phyloP scores from a whole-genome alignment of 177 flowering plant species.

The Vitis hybrid region DNA sequence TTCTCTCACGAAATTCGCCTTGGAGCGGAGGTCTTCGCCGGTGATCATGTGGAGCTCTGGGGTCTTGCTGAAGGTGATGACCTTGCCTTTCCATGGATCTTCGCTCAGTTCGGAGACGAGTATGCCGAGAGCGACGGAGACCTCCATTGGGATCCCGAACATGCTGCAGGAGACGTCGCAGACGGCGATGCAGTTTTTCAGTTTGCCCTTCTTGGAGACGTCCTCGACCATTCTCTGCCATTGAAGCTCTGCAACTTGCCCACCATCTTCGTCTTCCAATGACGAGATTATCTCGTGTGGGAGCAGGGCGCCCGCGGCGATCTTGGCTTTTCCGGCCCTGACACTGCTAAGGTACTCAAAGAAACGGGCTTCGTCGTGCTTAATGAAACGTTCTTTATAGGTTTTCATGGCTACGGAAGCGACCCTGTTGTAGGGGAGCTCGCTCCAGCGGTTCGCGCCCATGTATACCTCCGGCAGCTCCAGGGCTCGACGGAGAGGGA shows the following conservation, averaged over 20 bases:
- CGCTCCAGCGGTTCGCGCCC: conserved; percentile 27
- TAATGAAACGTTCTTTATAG: conserved; percentile 30
- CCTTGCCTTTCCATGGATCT: conserved; percentile 47
- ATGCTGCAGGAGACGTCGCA: conserved; percentile 46
- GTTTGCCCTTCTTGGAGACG: conserved; percentile 21
- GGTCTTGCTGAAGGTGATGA: conserved; percentile 37
- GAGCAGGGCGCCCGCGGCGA: conserved; percentile 42
- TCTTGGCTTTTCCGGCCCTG: conserved; percentile 32
- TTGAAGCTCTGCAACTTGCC: conserved; percentile 37
- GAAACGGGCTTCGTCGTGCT: conserved; percentile 37
- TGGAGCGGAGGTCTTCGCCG: conserved; percentile 25
- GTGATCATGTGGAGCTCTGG: conserved; percentile 34
- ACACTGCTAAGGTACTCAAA: conserved; percentile 20
- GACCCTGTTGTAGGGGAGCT: conserved; percentile 36
- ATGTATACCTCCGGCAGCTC: conserved; percentile 42
- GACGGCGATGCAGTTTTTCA: conserved; percentile 34
- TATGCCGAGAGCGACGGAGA: conserved; percentile 35
- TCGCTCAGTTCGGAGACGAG: conserved; percentile 38
- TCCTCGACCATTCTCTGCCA: conserved; percentile 43
- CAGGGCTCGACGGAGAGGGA: conserved; percentile 29
- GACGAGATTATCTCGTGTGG: conserved; percentile 39
- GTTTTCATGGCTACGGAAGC: conserved; percentile 49
- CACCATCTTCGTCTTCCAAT: conserved; percentile 8
- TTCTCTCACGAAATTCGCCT: conserved; percentile 14
- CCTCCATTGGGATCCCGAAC: conserved; percentile 32